Percentiles rank a stretch among this genome's conserved stretches.
phyloP scores from a whole-genome alignment of 129 eudicot genomes.

The Lactuca saligna region DNA sequence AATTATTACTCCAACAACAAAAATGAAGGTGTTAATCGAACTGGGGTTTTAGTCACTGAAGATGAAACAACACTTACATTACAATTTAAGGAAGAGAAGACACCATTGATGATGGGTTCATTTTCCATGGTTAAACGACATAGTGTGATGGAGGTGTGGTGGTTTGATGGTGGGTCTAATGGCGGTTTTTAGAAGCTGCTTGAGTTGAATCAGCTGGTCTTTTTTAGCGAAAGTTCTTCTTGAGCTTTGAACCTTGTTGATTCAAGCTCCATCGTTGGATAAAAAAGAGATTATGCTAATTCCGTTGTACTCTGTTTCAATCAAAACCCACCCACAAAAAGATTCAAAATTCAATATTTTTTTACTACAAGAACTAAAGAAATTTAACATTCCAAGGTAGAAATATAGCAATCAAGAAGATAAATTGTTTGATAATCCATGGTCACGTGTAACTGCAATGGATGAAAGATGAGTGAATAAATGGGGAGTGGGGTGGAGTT shows the following conservation, averaged over 20 bases:
- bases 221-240: slow-evolving; percentile 61
- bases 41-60: slow-evolving; percentile 33
- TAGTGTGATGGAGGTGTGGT: slow-evolving; percentile 39
- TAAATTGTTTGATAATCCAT: slow-evolving; percentile 53
- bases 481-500: slow-evolving; percentile 4
- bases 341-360: neutral
- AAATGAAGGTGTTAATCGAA: slow-evolving; percentile 12
- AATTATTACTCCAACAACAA: slow-evolving; percentile 27
- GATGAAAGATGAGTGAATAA: slow-evolving; percentile 9
- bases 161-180: slow-evolving; percentile 25
- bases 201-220: slow-evolving; percentile 47
- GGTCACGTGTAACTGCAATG: neutral
- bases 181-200: slow-evolving; percentile 40
- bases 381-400: slow-evolving; percentile 47
- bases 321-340: slow-evolving; percentile 5
- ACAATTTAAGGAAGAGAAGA: slow-evolving; percentile 65
- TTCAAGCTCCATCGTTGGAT: slow-evolving; percentile 69
- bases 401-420: slow-evolving; percentile 51
- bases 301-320: slow-evolving; percentile 59
- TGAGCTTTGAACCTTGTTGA: slow-evolving; percentile 59
- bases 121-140: slow-evolving; percentile 65
- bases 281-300: slow-evolving; percentile 47
- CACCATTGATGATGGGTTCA: slow-evolving; percentile 46
- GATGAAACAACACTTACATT: slow-evolving; percentile 88
- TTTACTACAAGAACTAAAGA: neutral